Evolutionary conservation across 2,329 filamentous ascomycete species (phyloP).

Genomic region (Colletotrichum sp.): DNA sequence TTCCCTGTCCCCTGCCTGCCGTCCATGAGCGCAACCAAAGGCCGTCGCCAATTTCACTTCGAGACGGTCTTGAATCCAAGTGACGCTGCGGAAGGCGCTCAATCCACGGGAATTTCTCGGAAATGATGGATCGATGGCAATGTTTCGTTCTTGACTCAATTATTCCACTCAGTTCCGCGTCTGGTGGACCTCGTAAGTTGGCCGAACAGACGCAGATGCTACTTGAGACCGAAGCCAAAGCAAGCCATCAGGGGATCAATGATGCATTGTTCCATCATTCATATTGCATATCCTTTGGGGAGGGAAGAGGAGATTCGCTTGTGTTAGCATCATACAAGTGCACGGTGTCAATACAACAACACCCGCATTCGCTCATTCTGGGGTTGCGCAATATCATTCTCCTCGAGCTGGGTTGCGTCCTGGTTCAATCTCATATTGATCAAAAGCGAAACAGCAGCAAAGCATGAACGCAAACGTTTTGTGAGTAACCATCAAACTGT

Average conservation of each 20-base stretch:
- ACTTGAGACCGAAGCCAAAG: background rate
- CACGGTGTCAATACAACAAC: rapidly evolving
- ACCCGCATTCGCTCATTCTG: background rate
- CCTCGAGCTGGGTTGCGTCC: background rate
- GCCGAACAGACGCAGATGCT: background rate
- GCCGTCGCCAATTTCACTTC: background rate
- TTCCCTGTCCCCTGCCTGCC: background rate
- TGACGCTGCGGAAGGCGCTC: background rate
- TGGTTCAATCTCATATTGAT: rapidly evolving
- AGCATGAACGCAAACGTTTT: rapidly evolving
- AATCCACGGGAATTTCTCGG: background rate
- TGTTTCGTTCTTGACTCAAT: background rate
- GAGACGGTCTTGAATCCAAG: background rate
- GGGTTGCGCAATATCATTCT: background rate
- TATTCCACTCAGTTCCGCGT: background rate
- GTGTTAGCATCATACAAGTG: rapidly evolving
- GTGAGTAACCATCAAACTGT: rapidly evolving
- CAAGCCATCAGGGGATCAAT: background rate
- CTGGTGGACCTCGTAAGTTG: background rate
- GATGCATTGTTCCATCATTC: background rate
- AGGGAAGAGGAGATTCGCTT: background rate
- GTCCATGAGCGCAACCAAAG: background rate
- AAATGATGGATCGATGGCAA: background rate
- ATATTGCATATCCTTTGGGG: background rate
- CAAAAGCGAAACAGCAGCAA: background rate